These are phyloP conservation scores for Coemansia aciculifera DNA, from an alignment of 192 early-diverging fungal species.

Conservation along the genomic window DNA sequence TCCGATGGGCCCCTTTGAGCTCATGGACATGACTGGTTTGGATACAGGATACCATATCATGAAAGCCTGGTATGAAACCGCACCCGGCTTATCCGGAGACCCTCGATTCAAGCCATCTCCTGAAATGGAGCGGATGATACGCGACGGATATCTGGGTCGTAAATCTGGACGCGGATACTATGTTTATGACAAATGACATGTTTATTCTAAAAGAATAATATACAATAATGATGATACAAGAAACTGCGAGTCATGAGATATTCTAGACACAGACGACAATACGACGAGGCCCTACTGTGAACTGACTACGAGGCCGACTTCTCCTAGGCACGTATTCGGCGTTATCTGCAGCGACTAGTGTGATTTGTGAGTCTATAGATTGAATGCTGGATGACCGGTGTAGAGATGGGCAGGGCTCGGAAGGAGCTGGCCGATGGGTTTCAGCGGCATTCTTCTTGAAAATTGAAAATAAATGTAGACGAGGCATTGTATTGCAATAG, in stretches of 20 bases:
- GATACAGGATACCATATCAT: slow-evolving; percentile 62
- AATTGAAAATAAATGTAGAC: slow-evolving; percentile 18
- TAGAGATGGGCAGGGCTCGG: neutral
- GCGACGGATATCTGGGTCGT: slow-evolving; percentile 55
- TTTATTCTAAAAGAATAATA: neutral
- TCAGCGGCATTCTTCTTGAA: slow-evolving; percentile 16
- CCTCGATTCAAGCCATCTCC: slow-evolving; percentile 18
- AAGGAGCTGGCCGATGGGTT: neutral
- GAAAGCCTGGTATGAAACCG: slow-evolving; percentile 31
- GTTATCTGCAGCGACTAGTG: slow-evolving; percentile 24
- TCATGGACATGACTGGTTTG: slow-evolving; percentile 60
- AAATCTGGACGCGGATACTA: slow-evolving; percentile 62
- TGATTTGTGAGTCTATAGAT: slow-evolving; percentile 32
- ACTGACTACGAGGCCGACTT: slow-evolving; percentile 43
- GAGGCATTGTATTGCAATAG: slow-evolving; percentile 12
- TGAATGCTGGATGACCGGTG: slow-evolving; percentile 7
- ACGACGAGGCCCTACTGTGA: slow-evolving; percentile 35
- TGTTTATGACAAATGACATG: slow-evolving; percentile 25
- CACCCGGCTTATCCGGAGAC: slow-evolving; percentile 6
- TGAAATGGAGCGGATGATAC: slow-evolving; percentile 48
- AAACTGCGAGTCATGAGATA: neutral
- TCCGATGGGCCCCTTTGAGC: slow-evolving; percentile 63
- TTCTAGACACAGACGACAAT: slow-evolving; percentile 32
- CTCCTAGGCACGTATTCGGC: neutral
- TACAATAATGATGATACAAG: neutral